Conservation (phyloP, 192 early-diverging fungal genomes). For the Phycomyces nitens region DNA sequence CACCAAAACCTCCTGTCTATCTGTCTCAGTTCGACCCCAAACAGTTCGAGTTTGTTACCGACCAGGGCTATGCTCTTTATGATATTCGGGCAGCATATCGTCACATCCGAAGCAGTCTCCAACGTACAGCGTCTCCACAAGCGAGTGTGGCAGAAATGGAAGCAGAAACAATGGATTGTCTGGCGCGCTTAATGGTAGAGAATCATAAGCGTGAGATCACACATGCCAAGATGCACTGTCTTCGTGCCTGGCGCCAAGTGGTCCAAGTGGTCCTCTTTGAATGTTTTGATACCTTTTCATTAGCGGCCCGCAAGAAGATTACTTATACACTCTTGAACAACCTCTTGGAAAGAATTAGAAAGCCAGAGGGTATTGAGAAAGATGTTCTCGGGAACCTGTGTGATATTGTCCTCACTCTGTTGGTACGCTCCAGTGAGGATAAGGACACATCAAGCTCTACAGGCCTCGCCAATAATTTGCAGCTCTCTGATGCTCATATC, state of each 20-base stretch:
- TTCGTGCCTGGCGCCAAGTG: slow-evolving; percentile 81
- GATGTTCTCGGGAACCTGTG: slow-evolving; percentile 54
- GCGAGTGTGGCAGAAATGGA: slow-evolving; percentile 27
- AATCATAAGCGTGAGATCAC: slow-evolving; percentile 72
- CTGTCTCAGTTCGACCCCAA: slow-evolving; percentile 46
- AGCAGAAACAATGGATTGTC: slow-evolving; percentile 52
- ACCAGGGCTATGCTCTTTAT: slow-evolving; percentile 57
- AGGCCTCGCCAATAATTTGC: neutral
- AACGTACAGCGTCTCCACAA: neutral
- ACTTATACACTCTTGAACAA: slow-evolving; percentile 66
- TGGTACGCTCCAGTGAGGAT: slow-evolving; percentile 57
- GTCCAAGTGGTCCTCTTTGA: slow-evolving; percentile 67
- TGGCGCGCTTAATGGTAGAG: slow-evolving; percentile 64
- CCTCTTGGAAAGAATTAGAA: slow-evolving; percentile 58
- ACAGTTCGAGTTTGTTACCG: slow-evolving; percentile 48
- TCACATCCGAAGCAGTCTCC: neutral
- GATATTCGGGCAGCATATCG: slow-evolving; percentile 57
- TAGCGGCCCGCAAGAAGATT: slow-evolving; percentile 56
- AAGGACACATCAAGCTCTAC: neutral
- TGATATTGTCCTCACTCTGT: slow-evolving; percentile 51
- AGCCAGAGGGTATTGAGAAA: slow-evolving; percentile 26
- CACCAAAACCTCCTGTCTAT: slow-evolving; percentile 30
- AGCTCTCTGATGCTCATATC: neutral
- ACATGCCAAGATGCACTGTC: slow-evolving; percentile 61
- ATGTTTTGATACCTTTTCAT: slow-evolving; percentile 60